Conservation (phyloP, 345 rosid genomes). For the Lepidium didymum region DNA sequence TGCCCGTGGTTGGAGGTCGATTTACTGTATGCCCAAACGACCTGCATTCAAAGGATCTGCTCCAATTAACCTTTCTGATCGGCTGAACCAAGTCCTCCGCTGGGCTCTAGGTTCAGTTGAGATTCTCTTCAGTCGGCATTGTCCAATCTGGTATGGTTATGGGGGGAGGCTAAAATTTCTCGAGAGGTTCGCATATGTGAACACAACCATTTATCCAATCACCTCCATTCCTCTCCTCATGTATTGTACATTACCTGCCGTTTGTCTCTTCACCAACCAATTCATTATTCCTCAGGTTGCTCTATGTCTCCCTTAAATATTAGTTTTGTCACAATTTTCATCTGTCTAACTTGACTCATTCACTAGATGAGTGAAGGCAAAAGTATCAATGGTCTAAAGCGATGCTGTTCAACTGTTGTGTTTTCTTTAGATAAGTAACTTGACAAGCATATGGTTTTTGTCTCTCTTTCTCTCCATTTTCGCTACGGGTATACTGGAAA, state of each 20-base stretch:
- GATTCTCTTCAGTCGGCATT: slow-evolving; percentile 85
- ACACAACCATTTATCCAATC: slow-evolving; percentile 77
- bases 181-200: slow-evolving; percentile 73
- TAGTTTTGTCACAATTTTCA: neutral
- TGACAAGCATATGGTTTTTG: slow-evolving; percentile 84
- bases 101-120: slow-evolving; percentile 93
- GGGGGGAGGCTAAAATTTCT: slow-evolving; percentile 77
- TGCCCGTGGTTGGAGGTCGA: slow-evolving; percentile 93
- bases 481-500: slow-evolving; percentile 79
- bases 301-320: neutral
- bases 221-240: slow-evolving; percentile 80
- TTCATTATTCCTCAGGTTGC: slow-evolving; percentile 87
- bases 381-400: neutral
- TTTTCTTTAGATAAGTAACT: slow-evolving; percentile 54
- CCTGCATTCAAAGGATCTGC: slow-evolving; percentile 88
- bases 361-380: neutral
- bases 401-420: neutral
- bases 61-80: slow-evolving; percentile 89
- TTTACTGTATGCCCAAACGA: slow-evolving; percentile 78
- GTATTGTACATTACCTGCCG: slow-evolving; percentile 88
- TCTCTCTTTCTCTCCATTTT: slow-evolving; percentile 87
- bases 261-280: slow-evolving; percentile 80
- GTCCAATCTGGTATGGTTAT: slow-evolving; percentile 93
- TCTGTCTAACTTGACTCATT: neutral
- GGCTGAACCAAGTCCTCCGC: slow-evolving; percentile 87